Evolutionary conservation across 83 land plant species (phyloP), one percentile per base, ranked within the genome.

Genomic region (Diphasiastrum complanatum): DNA sequence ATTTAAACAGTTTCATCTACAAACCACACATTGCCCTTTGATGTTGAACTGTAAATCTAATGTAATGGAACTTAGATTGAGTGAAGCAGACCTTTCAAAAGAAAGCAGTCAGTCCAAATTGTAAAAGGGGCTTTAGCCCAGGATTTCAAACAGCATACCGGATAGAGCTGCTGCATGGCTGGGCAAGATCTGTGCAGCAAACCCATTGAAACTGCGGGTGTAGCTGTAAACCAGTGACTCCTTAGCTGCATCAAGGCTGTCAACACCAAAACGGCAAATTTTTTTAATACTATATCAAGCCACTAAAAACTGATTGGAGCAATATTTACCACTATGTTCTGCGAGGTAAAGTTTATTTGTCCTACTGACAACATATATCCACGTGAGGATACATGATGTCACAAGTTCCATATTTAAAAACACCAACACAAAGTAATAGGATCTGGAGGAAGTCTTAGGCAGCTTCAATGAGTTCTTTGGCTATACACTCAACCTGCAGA

Each of bases 191-290:
- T 20, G 12, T 14, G 52, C 52, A 11, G 52, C 52, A 49, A 49
- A 49, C 8, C 20, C 52, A 49, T 49, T 49, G 52, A 49, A 49
- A 38, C 43, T 38, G 12, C 52, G 52, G 20, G 20, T 49, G 20
- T 49, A 49, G 20, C 52, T 49, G 52, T 49, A 49, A 5, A 49
- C 18, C 20, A 49, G 6, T 10, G 52, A 49, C 52, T 49, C 52
- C 52, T 20, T 20, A 10, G 52, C 52, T 8, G 20, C 52, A 11
- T 49, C 52, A 5, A 11, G 6, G 22, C 52, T 49, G 14, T 14
- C 8, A 14, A 38, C 8, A 8, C 8, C 8, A 14, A 38, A 8
- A 14, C 43, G 14, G 14, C 43, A 38, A 38, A 14, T 38, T 14
- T 14, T 8, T 38, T 8, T 38, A 8, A 38, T 38, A 8, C 8